Evolutionary conservation across 805 yeast genomes (phyloP), one percentile per base, ranked within the genome.

Genomic region (Candida piceae): DNA sequence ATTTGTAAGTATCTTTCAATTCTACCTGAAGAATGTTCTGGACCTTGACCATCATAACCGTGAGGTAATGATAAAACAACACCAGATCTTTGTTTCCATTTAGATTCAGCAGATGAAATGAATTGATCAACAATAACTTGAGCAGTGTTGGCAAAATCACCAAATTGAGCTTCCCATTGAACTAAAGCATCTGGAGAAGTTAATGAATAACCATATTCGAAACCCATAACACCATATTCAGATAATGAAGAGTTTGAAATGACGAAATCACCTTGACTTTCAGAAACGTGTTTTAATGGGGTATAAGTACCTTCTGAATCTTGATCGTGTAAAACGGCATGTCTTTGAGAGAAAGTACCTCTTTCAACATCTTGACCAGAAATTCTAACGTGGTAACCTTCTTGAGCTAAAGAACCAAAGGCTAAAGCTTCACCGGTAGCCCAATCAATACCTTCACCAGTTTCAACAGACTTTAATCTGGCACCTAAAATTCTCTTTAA

Each of bases 301-400:
- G 87, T 81, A 69, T 84, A 80, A 20, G 85, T 79, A 32, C 69
- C 67, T 66, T 89, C 97, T 33, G 84, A 80, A 38, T 78, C 70
- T 71, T 93, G 99, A 66, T 93, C 98, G 64, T 93, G 98, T 63
- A 93, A 73, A 32, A 93, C 97, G 41, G 97, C 90, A 62, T 93
- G 99, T 71, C 99, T 90, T 73, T 93, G 99, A 38, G 98, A 93
- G 77, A 93, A 90, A 28, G 99, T 93, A 74, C 99, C 99, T 79
- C 99, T 88, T 76, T 93, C 98, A 49, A 93, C 97, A 77, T 93
- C 99, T 74, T 93, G 97, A 63, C 99, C 99, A 32, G 96, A 85
- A 35, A 93, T 84, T 74, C 99, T 85, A 42, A 93, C 94, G 55
- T 90, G 95, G 69, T 82, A 84, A 48, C 98, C 98, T 69, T 93